Base-by-base conservation (phyloP, 1,284 basidiomycete species). In the Cutaneotrichosporon dermatis region DNA sequence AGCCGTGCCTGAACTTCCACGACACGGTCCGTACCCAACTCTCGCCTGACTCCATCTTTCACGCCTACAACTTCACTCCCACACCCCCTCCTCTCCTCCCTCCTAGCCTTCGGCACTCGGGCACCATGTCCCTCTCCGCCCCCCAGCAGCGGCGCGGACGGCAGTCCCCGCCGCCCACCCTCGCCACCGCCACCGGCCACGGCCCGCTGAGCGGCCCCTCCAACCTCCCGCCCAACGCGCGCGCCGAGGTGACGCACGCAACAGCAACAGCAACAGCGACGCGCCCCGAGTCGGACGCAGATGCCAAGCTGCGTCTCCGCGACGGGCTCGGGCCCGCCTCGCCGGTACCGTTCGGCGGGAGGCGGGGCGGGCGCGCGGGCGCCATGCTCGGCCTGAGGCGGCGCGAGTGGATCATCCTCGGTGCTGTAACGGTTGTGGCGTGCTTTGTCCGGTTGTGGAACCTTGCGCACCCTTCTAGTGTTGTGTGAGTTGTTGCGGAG, bases 391-490 rank as follows among this genome's bases (percentile, higher is more conserved):
- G 69, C n/a, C 54, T 76, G 53, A 63, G 68, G 40, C 65, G 67
- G 41, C 64, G 75, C 54, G 75, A 76, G 55, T 75, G 73, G 74
- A 58, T 65, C n/a, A 57, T 76, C 42, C 51, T 76, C n/a, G 59
- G 48, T 33, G 63, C 36, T 3, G 64, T 76, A 4, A 59, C 62
- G 10, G n/a, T 68, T 2, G 34, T 95, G 51, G 91, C 89, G 0
- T 76, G 80, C 9, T 83, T 81, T 40, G 89, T 95, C 10, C 83
- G 93, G 54, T 75, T 92, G 55, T 93, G 87, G 78, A 83, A 87
- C 58, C 80, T 96, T 53, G 88, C 87, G 40, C 83, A 85, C 71
- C 92, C 93, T 0, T 83, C 86, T 61, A 92, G 89, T 70, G 90
- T 96, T 41, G 92, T 96, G 90, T 94, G 69, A 81, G 90, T 84